Percentiles rank a stretch among this genome's conserved stretches.
phyloP scores from a whole-genome alignment of 1,139 yeast genomes.

The Meyerozyma athensensis region DNA sequence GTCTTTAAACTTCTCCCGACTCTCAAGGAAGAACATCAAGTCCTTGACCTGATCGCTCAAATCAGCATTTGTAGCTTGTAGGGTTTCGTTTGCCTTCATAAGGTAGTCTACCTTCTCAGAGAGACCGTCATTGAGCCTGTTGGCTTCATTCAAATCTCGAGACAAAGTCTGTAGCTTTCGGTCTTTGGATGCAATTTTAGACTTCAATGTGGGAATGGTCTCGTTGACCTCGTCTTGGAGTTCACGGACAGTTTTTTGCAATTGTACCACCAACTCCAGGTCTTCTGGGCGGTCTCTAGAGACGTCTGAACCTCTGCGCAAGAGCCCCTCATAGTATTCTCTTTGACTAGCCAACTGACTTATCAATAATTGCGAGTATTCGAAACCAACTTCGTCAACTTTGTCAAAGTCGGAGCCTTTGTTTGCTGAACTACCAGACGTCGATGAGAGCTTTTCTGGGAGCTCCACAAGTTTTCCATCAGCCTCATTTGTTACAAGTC shows the following conservation, averaged over 20 bases:
- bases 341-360: slow-evolving; percentile 88
- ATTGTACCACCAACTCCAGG: not conserved
- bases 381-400: slow-evolving; percentile 59
- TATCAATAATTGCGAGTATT: slow-evolving; percentile 72
- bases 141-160: slow-evolving; percentile 28
- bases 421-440: slow-evolving; percentile 19
- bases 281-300: slow-evolving; percentile 16
- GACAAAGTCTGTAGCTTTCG: slow-evolving; percentile 26
- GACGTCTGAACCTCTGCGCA: slow-evolving; percentile 22
- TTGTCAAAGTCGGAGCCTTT: slow-evolving; percentile 21
- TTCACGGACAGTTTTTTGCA: not conserved
- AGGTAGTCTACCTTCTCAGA: slow-evolving; percentile 53
- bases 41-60: slow-evolving; percentile 71
- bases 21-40: slow-evolving; percentile 75
- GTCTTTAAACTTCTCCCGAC: slow-evolving; percentile 65
- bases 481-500: slow-evolving; percentile 75
- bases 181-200: slow-evolving; percentile 28
- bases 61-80: slow-evolving; percentile 37
- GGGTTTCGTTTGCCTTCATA: slow-evolving; percentile 29
- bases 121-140: slow-evolving; percentile 51
- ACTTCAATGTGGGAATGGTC: slow-evolving; percentile 31
- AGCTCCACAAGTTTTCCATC: slow-evolving; percentile 84
- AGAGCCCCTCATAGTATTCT: slow-evolving; percentile 68
- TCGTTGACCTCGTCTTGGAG: slow-evolving; percentile 8
- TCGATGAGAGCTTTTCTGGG: slow-evolving; percentile 32